Percentiles rank a stretch among this genome's conserved stretches.
Evolutionary conservation across 2,329 filamentous ascomycete species (phyloP).

Genomic region (Bipolaris oryzae): DNA sequence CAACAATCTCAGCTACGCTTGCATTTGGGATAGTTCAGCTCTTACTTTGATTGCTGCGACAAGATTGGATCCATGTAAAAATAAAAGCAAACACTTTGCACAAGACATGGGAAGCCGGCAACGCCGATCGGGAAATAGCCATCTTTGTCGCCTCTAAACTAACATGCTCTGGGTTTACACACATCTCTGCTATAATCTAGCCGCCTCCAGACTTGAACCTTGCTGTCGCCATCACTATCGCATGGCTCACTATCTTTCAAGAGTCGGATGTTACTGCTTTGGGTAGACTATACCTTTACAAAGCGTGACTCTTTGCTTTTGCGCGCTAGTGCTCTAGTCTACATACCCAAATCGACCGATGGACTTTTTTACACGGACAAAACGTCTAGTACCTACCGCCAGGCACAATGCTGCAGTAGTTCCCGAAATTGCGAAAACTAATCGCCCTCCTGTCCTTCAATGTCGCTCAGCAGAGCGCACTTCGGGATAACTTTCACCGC

Average conservation of each 20-base stretch:
- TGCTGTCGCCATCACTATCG: not conserved
- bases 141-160: not conserved
- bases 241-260: not conserved
- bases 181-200: not conserved
- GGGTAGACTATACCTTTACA: conserved; percentile 13
- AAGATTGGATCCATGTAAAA: not conserved
- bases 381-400: conserved; percentile 1
- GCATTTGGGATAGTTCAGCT: not conserved
- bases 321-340: conserved; percentile 1
- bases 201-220: not conserved
- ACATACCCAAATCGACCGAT: conserved; percentile 10
- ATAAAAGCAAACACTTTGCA: not conserved
- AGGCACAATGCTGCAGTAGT: conserved; percentile 3
- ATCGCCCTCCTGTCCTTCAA: conserved; percentile 1
- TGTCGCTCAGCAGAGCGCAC: not conserved
- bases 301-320: conserved; percentile 7
- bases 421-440: not conserved
- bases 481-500: conserved; percentile 24
- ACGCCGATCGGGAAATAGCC: not conserved
- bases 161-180: not conserved
- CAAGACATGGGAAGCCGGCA: not conserved
- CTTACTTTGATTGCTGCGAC: not conserved
- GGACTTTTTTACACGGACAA: conserved; percentile 2
- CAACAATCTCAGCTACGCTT: not conserved
- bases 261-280: conserved; percentile 4